Conservation (phyloP, 2,329 filamentous ascomycete species). For the Scytalidium sp. region DNA sequence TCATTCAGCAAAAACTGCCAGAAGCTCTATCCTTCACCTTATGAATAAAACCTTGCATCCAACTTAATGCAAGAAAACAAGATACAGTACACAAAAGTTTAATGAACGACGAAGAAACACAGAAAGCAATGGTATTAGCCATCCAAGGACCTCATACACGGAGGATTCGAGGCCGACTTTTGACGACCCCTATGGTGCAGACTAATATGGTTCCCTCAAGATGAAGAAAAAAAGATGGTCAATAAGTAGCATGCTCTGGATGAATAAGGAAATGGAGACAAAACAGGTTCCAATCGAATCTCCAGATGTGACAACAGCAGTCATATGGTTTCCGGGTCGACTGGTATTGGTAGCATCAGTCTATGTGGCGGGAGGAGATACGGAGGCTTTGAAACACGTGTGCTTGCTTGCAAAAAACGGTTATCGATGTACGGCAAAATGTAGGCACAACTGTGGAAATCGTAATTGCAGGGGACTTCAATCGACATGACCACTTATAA, state of each 20-base stretch:
- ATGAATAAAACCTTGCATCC: slow-evolving; percentile 16
- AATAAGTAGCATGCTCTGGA: slow-evolving; percentile 25
- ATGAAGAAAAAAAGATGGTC: slow-evolving; percentile 17
- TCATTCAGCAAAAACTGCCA: slow-evolving; percentile 20
- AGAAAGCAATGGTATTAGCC: slow-evolving; percentile 5
- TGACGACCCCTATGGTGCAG: slow-evolving; percentile 7
- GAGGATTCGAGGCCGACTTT: slow-evolving; percentile 1
- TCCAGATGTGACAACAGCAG: slow-evolving; percentile 19
- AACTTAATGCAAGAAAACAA: slow-evolving; percentile 10
- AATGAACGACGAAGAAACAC: slow-evolving; percentile 10
- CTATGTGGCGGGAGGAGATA: slow-evolving; percentile 19
- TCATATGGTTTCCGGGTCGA: slow-evolving; percentile 17
- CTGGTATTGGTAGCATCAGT: slow-evolving; percentile 23
- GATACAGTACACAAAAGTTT: slow-evolving; percentile 7
- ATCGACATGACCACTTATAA: slow-evolving; percentile 26
- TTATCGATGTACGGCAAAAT: slow-evolving; percentile 14
- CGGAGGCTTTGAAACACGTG: slow-evolving; percentile 11
- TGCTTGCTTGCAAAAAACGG: slow-evolving; percentile 19
- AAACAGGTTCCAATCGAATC: slow-evolving; percentile 17
- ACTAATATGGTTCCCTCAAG: slow-evolving; percentile 9
- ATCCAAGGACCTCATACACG: slow-evolving; percentile 6
- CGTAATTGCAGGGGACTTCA: slow-evolving; percentile 23
- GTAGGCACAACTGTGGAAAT: slow-evolving; percentile 17
- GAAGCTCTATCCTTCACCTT: slow-evolving; percentile 13
- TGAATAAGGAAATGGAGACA: slow-evolving; percentile 22